Base-by-base conservation (phyloP, 495 filamentous ascomycete genomes). In the Sordaria brevicollis region DNA sequence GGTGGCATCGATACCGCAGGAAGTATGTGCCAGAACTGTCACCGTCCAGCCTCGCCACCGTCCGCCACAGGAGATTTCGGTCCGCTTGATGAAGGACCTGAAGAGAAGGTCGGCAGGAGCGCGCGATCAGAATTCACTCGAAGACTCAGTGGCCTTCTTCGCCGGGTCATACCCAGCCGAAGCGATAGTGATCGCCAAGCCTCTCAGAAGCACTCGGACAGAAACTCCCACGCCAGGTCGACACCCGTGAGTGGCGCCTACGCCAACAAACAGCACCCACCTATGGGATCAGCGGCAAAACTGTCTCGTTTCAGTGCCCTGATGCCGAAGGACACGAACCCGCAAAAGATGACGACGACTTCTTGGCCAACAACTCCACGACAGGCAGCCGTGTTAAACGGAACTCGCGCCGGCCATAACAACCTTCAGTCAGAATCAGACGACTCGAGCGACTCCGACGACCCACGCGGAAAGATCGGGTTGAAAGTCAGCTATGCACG, bases 1-100 rank as follows among this genome's bases (percentile, higher is more conserved):
- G 25, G 66, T 21, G 69, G 65, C 39, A 25, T 66, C 19, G 74
- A 72, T 10, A 57, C 69, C n/a, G 35, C 49, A 17, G 49, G 7
- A 25, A 31, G 69, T 19, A 21, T 72, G 15, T 78, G 76, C 57
- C 74, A 57, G 39, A 68, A 73, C 33, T 77, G 77, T 68, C 71
- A 70, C 68, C 57, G 75, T 2, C 69, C 69, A 7, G 39, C 72
- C 15, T 73, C 70, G 10, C 75, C 75, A 29, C 66, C 72, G 3
- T 1, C 35, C 21, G 39, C 25, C 54, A 31, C 35, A 25, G 9
- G 65, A n/a, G 36, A 31, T 41, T 68, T 33, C 34, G 4, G 9
- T 29, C 54, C 34, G 29, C 49, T 62, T 33, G 15, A 13, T 29
- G 41, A 66, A 21, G 67, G 66, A 66, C 35, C 69, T 71, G n/a